These are phyloP conservation scores for Bidens hawaiensis DNA, from an alignment of 140 eudicot genomes.

Conservation along the genomic window DNA sequence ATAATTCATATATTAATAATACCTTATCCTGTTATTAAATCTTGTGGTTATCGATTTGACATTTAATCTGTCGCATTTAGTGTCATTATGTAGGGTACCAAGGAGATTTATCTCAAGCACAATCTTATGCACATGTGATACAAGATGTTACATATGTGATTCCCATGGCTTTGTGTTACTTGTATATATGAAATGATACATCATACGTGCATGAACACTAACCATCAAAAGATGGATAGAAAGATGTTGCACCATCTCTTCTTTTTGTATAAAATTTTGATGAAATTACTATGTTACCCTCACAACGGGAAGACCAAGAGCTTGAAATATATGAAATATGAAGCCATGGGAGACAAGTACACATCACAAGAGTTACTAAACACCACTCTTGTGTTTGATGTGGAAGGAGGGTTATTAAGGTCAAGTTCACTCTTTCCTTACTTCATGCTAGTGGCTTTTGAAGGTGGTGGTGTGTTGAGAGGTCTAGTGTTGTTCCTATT, in stretches of 20 bases:
- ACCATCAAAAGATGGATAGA: slow-evolving; percentile 27
- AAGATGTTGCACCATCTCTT: slow-evolving; percentile 20
- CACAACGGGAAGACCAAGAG: slow-evolving; percentile 28
- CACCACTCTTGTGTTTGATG: slow-evolving; percentile 47
- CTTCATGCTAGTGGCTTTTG: slow-evolving; percentile 84
- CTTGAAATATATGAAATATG: slow-evolving; percentile 27
- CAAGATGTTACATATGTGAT: slow-evolving; percentile 6
- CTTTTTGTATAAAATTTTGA: slow-evolving; percentile 23
- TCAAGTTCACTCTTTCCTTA: slow-evolving; percentile 58
- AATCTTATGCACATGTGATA: background rate
- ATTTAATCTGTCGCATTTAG: slow-evolving; percentile 3
- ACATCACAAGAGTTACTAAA: slow-evolving; percentile 24
- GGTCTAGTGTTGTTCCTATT: slow-evolving; percentile 46
- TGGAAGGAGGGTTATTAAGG: slow-evolving; percentile 51
- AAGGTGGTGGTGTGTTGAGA: slow-evolving; percentile 62
- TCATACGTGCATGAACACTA: slow-evolving; percentile 4
- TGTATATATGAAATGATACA: slow-evolving; percentile 23
- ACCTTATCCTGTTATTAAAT: background rate
- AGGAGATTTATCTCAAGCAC: background rate
- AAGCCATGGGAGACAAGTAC: slow-evolving; percentile 27
- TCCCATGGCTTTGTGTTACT: background rate
- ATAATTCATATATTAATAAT: slow-evolving; percentile 2
- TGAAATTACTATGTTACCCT: slow-evolving; percentile 34
- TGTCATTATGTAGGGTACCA: slow-evolving; percentile 10
- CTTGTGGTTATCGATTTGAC: slow-evolving; percentile 18